Percentiles rank a stretch among this genome's conserved stretches.
These are phyloP conservation scores for Toxicodendron radicans DNA, from an alignment of 345 rosid genomes.

Conservation along the genomic window DNA sequence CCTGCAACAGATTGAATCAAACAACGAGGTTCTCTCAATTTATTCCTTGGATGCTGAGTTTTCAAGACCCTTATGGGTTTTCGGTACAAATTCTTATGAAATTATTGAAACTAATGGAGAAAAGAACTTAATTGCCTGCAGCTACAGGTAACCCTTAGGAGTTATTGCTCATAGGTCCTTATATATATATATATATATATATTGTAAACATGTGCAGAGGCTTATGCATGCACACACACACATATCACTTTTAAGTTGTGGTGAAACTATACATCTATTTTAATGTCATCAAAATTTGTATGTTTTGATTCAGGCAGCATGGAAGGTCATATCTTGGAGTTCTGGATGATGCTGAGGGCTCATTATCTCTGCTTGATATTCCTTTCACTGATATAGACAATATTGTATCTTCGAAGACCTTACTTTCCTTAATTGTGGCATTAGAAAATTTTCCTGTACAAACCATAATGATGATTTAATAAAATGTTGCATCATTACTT, in stretches of 20 bases:
- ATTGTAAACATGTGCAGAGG: too few relatives aligned
- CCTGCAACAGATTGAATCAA: conserved; percentile 61
- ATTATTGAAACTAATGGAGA: conserved; percentile 55
- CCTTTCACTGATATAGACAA: conserved; percentile 84
- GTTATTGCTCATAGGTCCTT: conserved; percentile 14
- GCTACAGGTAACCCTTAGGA: conserved; percentile 62
- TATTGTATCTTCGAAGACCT: conserved; percentile 49
- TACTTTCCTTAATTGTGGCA: conserved; percentile 9
- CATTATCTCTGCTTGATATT: conserved; percentile 71
- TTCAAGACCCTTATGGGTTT: conserved; percentile 81
- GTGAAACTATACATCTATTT: conserved; percentile 9
- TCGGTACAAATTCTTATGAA: conserved; percentile 79
- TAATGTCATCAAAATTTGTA: conserved; percentile 3
- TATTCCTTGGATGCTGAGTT: conserved; percentile 80
- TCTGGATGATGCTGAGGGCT: conserved; percentile 59
- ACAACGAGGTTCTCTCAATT: conserved; percentile 55
- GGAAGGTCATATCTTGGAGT: conserved; percentile 87
- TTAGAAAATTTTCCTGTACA: not conserved
- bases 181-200: too few relatives aligned
- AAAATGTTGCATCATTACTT: conserved; percentile 18
- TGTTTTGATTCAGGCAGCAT: conserved; percentile 64
- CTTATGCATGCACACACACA: not conserved
- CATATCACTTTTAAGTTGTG: conserved; percentile 1
- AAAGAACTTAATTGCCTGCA: conserved; percentile 69
- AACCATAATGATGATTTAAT: conserved; percentile 11